Evolutionary conservation across 176 grass and related monocot species (phyloP).

Genomic region (Canna indica): DNA sequence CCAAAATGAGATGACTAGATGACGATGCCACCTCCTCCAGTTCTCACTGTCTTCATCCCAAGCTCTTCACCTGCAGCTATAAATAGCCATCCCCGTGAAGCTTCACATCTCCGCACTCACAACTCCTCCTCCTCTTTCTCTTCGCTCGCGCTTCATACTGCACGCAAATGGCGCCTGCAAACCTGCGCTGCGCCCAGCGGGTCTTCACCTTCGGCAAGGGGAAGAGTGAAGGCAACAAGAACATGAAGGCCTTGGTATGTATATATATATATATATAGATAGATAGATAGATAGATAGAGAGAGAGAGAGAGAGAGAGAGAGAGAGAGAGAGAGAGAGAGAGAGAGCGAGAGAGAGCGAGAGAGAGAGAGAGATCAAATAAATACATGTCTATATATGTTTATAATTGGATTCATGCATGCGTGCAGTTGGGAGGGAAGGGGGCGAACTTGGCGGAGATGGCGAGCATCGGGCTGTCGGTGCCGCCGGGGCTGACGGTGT

Average conservation of each 20-base stretch:
- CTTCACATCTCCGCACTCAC: no score
- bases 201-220: slow-evolving; percentile 97
- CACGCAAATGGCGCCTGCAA: not conserved
- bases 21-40: not conserved
- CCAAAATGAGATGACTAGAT: not conserved
- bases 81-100: not conserved
- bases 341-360: no score
- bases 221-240: slow-evolving; percentile 91
- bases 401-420: no score
- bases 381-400: no score
- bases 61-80: not conserved
- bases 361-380: no score
- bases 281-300: not conserved
- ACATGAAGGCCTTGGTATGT: slow-evolving; percentile 78
- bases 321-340: no score
- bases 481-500: slow-evolving; percentile 94
- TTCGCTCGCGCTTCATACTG: no score
- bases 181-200: slow-evolving; percentile 30
- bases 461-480: slow-evolving; percentile 94
- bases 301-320: no score
- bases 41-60: not conserved
- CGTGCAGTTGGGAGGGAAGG: slow-evolving; percentile 74
- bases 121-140: no score
- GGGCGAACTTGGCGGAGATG: slow-evolving; percentile 98
- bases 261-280: not conserved